Conservation (phyloP, 176 grass and related monocot genomes). For the Triticum monococcum region DNA sequence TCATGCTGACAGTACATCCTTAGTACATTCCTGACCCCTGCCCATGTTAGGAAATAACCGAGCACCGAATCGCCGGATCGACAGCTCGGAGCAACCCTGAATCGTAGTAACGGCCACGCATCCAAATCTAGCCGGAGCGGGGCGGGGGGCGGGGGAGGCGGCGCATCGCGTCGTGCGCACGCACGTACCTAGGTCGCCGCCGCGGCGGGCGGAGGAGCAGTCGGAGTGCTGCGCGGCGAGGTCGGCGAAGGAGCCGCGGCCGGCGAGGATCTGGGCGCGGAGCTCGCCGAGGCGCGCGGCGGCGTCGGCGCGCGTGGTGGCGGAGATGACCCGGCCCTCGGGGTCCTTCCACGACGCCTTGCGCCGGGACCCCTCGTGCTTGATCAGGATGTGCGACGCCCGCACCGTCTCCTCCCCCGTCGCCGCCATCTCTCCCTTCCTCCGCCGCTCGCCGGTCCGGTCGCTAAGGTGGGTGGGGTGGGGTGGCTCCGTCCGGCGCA, state of each 20-base stretch:
- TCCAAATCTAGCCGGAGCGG: not conserved
- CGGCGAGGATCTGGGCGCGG: slow-evolving; percentile 53
- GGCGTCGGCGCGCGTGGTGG: slow-evolving; percentile 43
- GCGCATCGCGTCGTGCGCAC: not conserved
- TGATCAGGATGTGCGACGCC: slow-evolving; percentile 85
- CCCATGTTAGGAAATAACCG: not conserved
- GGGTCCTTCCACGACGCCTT: slow-evolving; percentile 83
- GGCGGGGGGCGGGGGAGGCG: not conserved
- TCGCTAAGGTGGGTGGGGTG: not conserved
- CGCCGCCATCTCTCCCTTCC: not conserved
- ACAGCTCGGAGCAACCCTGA: not conserved
- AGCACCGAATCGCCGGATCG: too few relatives aligned
- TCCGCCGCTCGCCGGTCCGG: not conserved
- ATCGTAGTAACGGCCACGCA: not conserved
- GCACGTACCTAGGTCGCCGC: slow-evolving; percentile 57
- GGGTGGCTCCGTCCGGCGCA: not conserved
- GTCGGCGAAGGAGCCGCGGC: slow-evolving; percentile 46
- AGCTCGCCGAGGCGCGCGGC: slow-evolving; percentile 45
- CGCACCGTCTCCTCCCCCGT: slow-evolving; percentile 37
- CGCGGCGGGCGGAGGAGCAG: slow-evolving; percentile 69
- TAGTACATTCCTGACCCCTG: not conserved
- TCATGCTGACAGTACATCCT: not conserved
- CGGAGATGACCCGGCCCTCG: slow-evolving; percentile 58
- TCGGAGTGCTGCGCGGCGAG: slow-evolving; percentile 67
- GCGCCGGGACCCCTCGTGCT: slow-evolving; percentile 79